These are phyloP conservation scores for Colletotrichum salicis DNA, from an alignment of 2,329 filamentous ascomycete species.

Conservation along the genomic window DNA sequence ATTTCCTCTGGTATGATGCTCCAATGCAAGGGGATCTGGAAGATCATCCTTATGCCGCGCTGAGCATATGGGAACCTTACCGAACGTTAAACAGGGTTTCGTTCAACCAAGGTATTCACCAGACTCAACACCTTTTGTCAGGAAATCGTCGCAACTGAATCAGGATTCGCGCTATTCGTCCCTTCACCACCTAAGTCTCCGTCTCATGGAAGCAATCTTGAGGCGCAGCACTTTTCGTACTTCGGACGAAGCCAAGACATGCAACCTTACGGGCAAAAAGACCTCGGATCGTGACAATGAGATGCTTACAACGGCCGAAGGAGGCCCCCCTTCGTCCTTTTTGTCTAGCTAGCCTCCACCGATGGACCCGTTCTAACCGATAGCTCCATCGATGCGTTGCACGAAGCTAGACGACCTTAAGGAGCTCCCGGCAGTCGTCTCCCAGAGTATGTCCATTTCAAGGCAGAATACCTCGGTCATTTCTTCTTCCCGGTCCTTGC, in stretches of 20 bases:
- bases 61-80: not conserved
- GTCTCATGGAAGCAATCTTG: not conserved
- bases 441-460: not conserved
- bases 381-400: not conserved
- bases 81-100: not conserved
- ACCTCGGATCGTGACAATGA: not conserved
- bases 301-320: not conserved
- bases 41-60: not conserved
- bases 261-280: constrained; percentile 1
- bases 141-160: constrained; percentile 3
- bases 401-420: not conserved
- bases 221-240: not conserved
- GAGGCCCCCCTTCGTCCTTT: not conserved
- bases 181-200: not conserved
- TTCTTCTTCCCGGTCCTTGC: not conserved
- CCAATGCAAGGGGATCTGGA: not conserved
- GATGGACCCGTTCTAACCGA: not conserved
- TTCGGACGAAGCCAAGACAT: constrained; percentile 16
- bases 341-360: not conserved
- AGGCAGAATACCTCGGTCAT: not conserved
- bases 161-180: not conserved
- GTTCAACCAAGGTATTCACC: not conserved
- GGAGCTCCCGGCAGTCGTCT: not conserved
- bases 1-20: not conserved
- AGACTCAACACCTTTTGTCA: not conserved